A percentile compares a stretch with the other conserved stretches of the same genome.
These are phyloP conservation scores for Trichosporon faecale DNA, from an alignment of 1,284 basidiomycete genomes.

Conservation along the genomic window DNA sequence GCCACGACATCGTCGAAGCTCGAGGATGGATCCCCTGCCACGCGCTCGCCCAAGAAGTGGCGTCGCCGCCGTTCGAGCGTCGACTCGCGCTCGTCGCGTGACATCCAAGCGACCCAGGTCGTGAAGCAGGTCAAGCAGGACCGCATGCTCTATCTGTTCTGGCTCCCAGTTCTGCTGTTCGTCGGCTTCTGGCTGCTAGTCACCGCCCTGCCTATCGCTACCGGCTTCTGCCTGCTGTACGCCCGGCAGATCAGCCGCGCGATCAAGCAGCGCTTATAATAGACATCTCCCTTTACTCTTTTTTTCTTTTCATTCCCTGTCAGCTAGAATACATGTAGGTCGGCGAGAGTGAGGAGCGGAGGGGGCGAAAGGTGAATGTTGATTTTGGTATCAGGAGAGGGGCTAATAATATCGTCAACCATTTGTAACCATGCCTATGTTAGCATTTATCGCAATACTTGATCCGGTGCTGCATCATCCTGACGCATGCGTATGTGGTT, in stretches of 20 bases:
- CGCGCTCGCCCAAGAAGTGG: constrained; percentile 11
- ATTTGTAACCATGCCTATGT: constrained; percentile 12
- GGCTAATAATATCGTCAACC: constrained; percentile 8
- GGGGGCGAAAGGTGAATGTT: not conserved
- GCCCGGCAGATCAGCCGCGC: constrained; percentile 43
- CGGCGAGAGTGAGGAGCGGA: not conserved
- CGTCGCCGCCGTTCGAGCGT: constrained; percentile 20
- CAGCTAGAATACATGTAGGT: constrained; percentile 9
- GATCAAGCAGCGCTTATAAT: constrained; percentile 40
- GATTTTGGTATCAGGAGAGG: constrained; percentile 5
- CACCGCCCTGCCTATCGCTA: constrained; percentile 46
- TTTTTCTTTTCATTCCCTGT: not conserved
- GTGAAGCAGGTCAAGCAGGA: constrained; percentile 60
- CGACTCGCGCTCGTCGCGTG: constrained; percentile 22
- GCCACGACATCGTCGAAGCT: constrained; percentile 29
- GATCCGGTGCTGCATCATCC: not conserved
- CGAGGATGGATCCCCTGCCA: constrained; percentile 8
- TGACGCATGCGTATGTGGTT: not conserved
- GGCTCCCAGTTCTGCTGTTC: constrained; percentile 75
- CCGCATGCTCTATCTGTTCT: constrained; percentile 87
- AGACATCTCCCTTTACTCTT: not conserved
- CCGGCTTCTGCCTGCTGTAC: constrained; percentile 46
- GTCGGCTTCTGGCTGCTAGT: constrained; percentile 50
- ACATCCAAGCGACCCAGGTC: constrained; percentile 24
- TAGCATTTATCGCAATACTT: constrained; percentile 8